These are phyloP conservation scores for Stereocaulon alpinum DNA, from an alignment of 495 filamentous ascomycete genomes.

Conservation along the genomic window DNA sequence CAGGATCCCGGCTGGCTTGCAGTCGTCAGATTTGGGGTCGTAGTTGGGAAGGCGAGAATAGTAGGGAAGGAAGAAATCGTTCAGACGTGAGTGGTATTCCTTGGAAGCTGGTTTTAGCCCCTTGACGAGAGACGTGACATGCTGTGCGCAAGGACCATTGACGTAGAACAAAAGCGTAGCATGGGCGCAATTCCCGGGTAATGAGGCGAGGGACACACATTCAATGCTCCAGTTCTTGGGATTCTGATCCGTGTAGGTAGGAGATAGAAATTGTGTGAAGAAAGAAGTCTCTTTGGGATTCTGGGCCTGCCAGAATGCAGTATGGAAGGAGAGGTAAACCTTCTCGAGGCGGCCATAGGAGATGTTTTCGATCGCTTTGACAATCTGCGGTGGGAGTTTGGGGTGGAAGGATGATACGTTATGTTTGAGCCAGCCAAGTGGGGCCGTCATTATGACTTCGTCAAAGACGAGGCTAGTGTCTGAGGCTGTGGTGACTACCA, in stretches of 20 bases:
- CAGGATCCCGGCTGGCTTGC: slow-evolving; percentile 50
- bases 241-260: slow-evolving; percentile 52
- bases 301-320: slow-evolving; percentile 49
- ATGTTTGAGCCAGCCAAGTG: slow-evolving; percentile 80
- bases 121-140: slow-evolving; percentile 39
- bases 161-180: slow-evolving; percentile 91
- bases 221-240: slow-evolving; percentile 64
- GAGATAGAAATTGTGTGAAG: slow-evolving; percentile 63
- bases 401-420: slow-evolving; percentile 64
- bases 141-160: slow-evolving; percentile 50
- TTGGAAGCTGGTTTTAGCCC: slow-evolving; percentile 19
- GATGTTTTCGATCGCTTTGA: slow-evolving; percentile 62
- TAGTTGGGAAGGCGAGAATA: slow-evolving; percentile 62
- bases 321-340: slow-evolving; percentile 78
- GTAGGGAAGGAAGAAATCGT: slow-evolving; percentile 60
- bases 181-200: slow-evolving; percentile 51
- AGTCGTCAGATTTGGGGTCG: slow-evolving; percentile 40
- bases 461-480: slow-evolving; percentile 55
- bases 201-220: slow-evolving; percentile 62
- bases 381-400: slow-evolving; percentile 52
- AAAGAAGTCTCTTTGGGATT: slow-evolving; percentile 11
- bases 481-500: slow-evolving; percentile 45
- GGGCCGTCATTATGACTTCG: slow-evolving; percentile 74
- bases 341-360: slow-evolving; percentile 89
- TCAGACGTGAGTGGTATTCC: slow-evolving; percentile 39